These are phyloP conservation scores for Yarrowia divulgata DNA, from an alignment of 805 yeast genomes.

Conservation along the genomic window DNA sequence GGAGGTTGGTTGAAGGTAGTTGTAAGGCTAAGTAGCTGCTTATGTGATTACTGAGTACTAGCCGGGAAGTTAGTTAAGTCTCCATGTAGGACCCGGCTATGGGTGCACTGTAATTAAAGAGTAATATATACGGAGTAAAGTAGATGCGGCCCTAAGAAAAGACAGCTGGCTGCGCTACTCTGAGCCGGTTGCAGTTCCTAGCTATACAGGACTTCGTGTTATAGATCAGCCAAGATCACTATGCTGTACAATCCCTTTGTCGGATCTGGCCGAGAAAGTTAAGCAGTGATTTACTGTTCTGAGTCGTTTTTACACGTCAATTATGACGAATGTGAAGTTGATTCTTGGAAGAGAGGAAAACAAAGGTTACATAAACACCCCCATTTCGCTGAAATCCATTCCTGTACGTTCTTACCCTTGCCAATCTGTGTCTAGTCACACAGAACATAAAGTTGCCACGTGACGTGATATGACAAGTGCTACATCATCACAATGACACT, in stretches of 20 bases:
- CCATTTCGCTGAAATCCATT: not conserved
- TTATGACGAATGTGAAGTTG: not conserved
- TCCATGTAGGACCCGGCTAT: too few relatives aligned
- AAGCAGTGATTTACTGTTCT: slow-evolving; percentile 16
- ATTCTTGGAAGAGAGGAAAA: too few relatives aligned
- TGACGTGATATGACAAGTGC: slow-evolving; percentile 22
- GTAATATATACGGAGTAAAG: too few relatives aligned
- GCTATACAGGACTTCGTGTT: too few relatives aligned
- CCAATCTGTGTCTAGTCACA: not conserved
- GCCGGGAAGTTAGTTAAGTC: too few relatives aligned
- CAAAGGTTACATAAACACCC: not conserved
- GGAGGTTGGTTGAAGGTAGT: too few relatives aligned
- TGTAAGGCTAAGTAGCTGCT: too few relatives aligned
- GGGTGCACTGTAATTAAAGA: too few relatives aligned
- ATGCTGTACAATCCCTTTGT: slow-evolving; percentile 1
- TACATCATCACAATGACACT: slow-evolving; percentile 26
- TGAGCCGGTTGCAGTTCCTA: too few relatives aligned
- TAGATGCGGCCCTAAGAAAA: too few relatives aligned
- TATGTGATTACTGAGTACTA: too few relatives aligned
- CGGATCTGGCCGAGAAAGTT: not conserved
- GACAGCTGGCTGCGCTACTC: too few relatives aligned
- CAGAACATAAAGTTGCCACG: slow-evolving; percentile 21
- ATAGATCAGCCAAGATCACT: not conserved
- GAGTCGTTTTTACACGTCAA: not conserved
- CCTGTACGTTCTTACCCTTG: not conserved